Conservation (phyloP, 306 rosid genomes). For the Rosa persica region DNA sequence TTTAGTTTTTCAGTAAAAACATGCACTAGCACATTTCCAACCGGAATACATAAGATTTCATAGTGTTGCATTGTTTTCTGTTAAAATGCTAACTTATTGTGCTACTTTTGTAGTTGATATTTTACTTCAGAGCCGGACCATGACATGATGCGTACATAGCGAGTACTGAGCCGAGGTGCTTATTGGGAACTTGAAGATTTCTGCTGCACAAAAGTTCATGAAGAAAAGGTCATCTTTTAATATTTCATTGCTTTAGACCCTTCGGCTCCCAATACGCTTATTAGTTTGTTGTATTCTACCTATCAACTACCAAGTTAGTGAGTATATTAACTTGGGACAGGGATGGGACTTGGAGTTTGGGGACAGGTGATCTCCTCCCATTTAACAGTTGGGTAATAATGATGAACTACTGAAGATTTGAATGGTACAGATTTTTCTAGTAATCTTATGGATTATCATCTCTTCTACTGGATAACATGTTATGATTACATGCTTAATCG, state of each 20-base stretch:
- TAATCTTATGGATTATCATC: neutral
- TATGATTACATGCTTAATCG: neutral
- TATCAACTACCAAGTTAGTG: neutral
- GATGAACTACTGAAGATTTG: neutral
- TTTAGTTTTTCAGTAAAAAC: constrained; percentile 2
- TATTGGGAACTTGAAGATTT: neutral
- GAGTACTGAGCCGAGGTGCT: neutral
- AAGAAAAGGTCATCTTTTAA: neutral
- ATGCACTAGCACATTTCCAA: neutral
- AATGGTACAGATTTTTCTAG: neutral
- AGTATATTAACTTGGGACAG: neutral
- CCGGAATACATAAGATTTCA: neutral
- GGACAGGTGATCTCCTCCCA: too few relatives aligned
- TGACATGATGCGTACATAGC: neutral
- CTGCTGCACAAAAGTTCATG: neutral
- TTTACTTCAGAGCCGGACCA: neutral
- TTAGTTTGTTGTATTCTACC: neutral
- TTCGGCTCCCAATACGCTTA: neutral
- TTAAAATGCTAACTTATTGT: neutral
- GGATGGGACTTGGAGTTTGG: too few relatives aligned
- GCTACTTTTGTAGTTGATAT: constrained; percentile 2
- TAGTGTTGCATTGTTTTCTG: neutral
- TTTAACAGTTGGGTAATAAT: neutral
- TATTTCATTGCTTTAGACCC: neutral
- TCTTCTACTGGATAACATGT: neutral